A percentile compares a stretch with the other conserved stretches of the same genome.
Evolutionary conservation across 352 stramenopile genomes (phyloP).

Genomic region (Phytophthora sp.): DNA sequence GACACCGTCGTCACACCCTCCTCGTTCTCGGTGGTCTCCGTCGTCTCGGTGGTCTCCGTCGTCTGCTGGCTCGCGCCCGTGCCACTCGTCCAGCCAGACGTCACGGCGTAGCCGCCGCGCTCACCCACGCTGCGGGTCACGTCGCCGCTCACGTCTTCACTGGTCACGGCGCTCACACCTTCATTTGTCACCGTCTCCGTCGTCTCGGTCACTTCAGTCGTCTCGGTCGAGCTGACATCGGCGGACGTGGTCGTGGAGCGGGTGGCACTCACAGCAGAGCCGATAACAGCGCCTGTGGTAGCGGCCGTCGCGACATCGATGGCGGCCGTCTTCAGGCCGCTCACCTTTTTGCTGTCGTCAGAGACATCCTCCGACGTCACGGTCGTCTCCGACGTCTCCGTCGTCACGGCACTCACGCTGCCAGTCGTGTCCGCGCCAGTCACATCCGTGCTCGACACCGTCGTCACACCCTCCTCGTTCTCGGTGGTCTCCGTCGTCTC

Average conservation of each 20-base stretch:
- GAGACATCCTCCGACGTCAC: conserved; percentile 2
- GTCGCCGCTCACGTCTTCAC: neutral
- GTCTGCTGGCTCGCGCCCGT: neutral
- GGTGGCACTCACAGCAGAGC: conserved; percentile 5
- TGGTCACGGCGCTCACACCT: conserved; percentile 4
- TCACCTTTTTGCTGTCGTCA: conserved; percentile 2
- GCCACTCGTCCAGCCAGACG: too few relatives aligned
- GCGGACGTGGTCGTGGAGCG: neutral
- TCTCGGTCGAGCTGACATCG: conserved; percentile 10
- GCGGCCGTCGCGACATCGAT: neutral
- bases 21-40: neutral
- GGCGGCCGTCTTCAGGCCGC: neutral
- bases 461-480: conserved; percentile 2
- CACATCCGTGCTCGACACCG: too few relatives aligned
- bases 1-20: conserved; percentile 5
- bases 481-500: conserved; percentile 8
- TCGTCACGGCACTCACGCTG: conserved; percentile 1
- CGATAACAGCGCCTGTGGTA: conserved; percentile 3
- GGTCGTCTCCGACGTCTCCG: conserved; percentile 3
- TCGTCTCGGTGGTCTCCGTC: conserved; percentile 5
- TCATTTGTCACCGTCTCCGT: conserved; percentile 1
- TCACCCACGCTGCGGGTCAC: too few relatives aligned
- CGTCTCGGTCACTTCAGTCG: conserved; percentile 3
- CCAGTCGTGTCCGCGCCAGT: neutral
- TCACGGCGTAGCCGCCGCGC: too few relatives aligned